Percentiles rank a stretch among this genome's conserved stretches.
Evolutionary conservation across 2,329 filamentous ascomycete genomes (phyloP).

Genomic region (Waltergamsia citrina): DNA sequence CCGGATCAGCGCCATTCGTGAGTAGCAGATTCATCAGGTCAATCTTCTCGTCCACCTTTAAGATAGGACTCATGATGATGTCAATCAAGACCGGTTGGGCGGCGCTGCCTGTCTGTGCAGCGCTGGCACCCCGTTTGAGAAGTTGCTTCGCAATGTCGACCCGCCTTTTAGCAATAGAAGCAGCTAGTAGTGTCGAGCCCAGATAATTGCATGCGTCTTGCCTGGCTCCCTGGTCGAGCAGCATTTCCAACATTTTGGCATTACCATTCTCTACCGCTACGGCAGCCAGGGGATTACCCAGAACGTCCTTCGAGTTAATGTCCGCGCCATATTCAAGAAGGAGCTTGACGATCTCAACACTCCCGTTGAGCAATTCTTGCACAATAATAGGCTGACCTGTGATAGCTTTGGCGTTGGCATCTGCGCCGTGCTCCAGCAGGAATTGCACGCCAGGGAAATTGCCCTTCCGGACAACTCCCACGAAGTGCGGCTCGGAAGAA

Average conservation of each 20-base stretch:
- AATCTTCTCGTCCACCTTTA: constrained; percentile 13
- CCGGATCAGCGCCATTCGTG: constrained; percentile 19
- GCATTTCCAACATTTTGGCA: constrained; percentile 18
- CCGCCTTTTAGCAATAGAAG: constrained; percentile 19
- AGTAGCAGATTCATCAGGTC: constrained; percentile 19
- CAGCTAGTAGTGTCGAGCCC: constrained; percentile 21
- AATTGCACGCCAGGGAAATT: constrained; percentile 16
- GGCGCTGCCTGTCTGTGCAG: constrained; percentile 17
- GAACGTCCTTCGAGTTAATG: constrained; percentile 15
- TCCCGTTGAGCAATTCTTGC: constrained; percentile 14
- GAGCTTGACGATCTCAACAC: constrained; percentile 16
- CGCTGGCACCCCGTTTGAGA: constrained; percentile 21
- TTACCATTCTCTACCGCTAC: constrained; percentile 17
- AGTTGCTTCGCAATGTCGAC: constrained; percentile 20
- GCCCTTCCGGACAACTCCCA: constrained; percentile 14
- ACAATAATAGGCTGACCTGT: constrained; percentile 17
- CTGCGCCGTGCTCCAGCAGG: constrained; percentile 19
- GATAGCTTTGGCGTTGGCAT: constrained; percentile 13
- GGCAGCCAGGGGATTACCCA: constrained; percentile 17
- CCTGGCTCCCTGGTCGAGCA: constrained; percentile 24
- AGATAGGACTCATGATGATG: constrained; percentile 15
- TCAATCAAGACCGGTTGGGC: constrained; percentile 21
- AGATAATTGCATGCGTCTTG: constrained; percentile 16
- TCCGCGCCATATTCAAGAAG: constrained; percentile 25
- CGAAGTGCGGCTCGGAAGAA: constrained; percentile 18